These are phyloP conservation scores for Lumnitzera littorea DNA, from an alignment of 345 rosid species.

Conservation along the genomic window DNA sequence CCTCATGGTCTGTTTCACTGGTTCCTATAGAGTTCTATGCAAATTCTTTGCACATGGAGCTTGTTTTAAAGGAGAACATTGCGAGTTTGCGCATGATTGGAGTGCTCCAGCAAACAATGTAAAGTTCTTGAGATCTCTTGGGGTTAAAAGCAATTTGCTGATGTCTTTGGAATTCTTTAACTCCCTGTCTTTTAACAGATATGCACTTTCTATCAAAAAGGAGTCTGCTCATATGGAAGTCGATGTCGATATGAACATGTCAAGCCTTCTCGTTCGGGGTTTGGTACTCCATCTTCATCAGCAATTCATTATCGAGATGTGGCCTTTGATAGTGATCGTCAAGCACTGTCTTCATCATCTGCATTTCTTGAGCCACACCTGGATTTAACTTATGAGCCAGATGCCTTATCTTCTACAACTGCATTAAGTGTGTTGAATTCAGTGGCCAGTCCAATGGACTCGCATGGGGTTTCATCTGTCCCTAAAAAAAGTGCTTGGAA, in stretches of 20 bases:
- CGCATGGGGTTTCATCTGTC: conserved; percentile 22
- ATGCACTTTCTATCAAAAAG: conserved; percentile 91
- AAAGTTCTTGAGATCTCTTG: conserved; percentile 5
- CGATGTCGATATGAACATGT: conserved; percentile 85
- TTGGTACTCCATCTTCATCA: no score
- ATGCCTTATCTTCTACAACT: conserved; percentile 16
- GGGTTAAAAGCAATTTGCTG: background rate
- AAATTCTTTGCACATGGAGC: conserved; percentile 93
- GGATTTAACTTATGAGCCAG: conserved; percentile 19
- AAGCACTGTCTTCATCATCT: conserved; percentile 49
- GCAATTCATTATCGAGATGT: conserved; percentile 4
- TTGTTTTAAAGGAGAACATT: conserved; percentile 90
- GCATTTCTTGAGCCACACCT: conserved; percentile 21
- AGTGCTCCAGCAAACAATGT: conserved; percentile 64
- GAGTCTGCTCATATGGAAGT: conserved; percentile 69
- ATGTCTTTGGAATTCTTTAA: conserved; percentile 1
- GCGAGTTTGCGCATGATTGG: conserved; percentile 87
- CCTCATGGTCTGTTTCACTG: no score
- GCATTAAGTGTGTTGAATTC: conserved; percentile 15
- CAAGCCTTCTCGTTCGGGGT: conserved; percentile 25
- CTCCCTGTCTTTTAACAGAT: conserved; percentile 35
- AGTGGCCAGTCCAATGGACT: conserved; percentile 21
- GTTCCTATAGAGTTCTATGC: conserved; percentile 50
- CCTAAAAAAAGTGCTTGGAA: conserved; percentile 32
- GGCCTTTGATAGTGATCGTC: conserved; percentile 3